phyloP scores from a whole-genome alignment of 306 rosid species.

The Arachis hypogaea region DNA sequence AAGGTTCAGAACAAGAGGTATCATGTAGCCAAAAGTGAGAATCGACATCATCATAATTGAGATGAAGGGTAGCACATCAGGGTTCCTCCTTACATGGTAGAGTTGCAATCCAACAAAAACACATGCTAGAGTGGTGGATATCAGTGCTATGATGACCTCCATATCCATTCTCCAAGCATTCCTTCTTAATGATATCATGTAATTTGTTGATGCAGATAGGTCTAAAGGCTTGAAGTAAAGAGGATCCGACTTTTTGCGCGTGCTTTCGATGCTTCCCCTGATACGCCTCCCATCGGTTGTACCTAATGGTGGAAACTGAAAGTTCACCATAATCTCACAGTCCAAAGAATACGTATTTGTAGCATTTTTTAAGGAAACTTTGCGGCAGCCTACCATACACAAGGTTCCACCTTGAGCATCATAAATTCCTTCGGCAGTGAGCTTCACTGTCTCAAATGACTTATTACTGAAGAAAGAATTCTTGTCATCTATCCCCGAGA shows the following conservation, averaged over 20 bases:
- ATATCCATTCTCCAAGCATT: slow-evolving; percentile 56
- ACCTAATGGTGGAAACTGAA: slow-evolving; percentile 53
- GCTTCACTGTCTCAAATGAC: slow-evolving; percentile 13
- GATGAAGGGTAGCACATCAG: slow-evolving; percentile 56
- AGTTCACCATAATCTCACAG: slow-evolving; percentile 56
- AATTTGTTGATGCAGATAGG: slow-evolving; percentile 38
- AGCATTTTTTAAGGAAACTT: slow-evolving; percentile 16
- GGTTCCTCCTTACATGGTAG: slow-evolving; percentile 55
- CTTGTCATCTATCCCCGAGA: neutral
- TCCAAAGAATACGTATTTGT: slow-evolving; percentile 40
- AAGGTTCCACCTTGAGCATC: slow-evolving; percentile 58
- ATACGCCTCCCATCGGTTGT: slow-evolving; percentile 16
- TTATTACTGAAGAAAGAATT: slow-evolving; percentile 17
- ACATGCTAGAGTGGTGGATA: slow-evolving; percentile 64
- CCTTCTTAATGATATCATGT: neutral
- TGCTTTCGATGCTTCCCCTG: slow-evolving; percentile 60
- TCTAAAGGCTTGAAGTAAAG: slow-evolving; percentile 52
- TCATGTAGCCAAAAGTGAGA: slow-evolving; percentile 52
- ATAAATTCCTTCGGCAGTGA: slow-evolving; percentile 68
- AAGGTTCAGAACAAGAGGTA: slow-evolving; percentile 65
- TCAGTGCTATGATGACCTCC: slow-evolving; percentile 58
- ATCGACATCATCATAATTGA: slow-evolving; percentile 58
- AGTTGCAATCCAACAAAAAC: slow-evolving; percentile 56
- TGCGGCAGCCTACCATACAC: slow-evolving; percentile 76
- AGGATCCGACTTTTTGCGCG: slow-evolving; percentile 45